Evolutionary conservation across 257 asterid species (phyloP).

Genomic region (Petrea volubilis): DNA sequence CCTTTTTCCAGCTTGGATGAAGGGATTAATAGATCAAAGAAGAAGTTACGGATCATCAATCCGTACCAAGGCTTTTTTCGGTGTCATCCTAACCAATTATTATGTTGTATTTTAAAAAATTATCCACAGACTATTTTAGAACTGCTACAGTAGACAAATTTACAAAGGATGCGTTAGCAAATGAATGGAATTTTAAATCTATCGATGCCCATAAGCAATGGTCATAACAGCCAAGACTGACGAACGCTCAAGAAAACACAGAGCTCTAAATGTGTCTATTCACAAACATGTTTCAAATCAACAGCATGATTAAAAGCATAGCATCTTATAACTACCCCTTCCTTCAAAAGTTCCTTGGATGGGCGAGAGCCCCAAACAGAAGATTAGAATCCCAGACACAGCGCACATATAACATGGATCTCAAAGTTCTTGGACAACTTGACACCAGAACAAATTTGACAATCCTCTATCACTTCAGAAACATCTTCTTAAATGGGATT

Average conservation of each 20-base stretch:
- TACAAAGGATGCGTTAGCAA: neutral
- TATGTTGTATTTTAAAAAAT: neutral
- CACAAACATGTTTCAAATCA: neutral
- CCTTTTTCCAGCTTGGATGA: too few relatives aligned
- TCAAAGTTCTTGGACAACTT: neutral
- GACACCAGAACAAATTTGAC: neutral
- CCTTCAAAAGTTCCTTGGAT: neutral
- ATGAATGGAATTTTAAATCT: neutral
- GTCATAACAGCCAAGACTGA: neutral
- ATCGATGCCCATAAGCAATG: neutral
- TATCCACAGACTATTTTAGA: neutral
- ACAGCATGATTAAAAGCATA: neutral
- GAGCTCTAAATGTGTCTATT: neutral
- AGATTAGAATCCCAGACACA: neutral
- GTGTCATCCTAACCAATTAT: too few relatives aligned
- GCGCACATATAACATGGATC: neutral
- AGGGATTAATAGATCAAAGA: neutral
- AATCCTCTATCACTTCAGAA: neutral
- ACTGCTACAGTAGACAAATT: neutral
- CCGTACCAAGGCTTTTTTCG: too few relatives aligned
- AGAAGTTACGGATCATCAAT: too few relatives aligned
- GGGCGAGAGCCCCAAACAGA: neutral
- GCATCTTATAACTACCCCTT: neutral
- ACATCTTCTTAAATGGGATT: neutral
- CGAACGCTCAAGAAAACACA: neutral